These are phyloP conservation scores for Phylloporus sp. DNA, from an alignment of 1,284 basidiomycete species.

Conservation along the genomic window DNA sequence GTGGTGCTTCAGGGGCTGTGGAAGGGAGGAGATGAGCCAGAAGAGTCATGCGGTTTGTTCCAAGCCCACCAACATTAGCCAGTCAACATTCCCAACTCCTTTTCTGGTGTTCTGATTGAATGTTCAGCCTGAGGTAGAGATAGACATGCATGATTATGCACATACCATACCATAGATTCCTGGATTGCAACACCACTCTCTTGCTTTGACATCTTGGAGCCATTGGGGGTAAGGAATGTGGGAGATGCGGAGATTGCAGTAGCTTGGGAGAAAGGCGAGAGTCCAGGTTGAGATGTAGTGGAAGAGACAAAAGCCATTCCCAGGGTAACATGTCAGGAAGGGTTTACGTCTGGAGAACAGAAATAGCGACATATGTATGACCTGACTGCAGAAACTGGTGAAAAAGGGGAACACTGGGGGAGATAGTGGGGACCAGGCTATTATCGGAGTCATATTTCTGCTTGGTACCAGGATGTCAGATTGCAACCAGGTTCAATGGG, in stretches of 20 bases:
- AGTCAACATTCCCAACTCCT: conserved; percentile 94
- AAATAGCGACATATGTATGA: conserved; percentile 96
- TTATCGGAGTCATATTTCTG: too few species aligned
- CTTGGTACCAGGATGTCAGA: too few species aligned
- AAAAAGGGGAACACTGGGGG: too few species aligned
- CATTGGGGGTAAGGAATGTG: conserved; percentile 91
- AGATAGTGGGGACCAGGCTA: too few species aligned
- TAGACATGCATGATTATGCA: not conserved
- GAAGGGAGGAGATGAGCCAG: too few species aligned
- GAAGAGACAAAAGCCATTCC: conserved; percentile 98
- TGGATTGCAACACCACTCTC: conserved; percentile 88
- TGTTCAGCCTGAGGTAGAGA: not conserved
- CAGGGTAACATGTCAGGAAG: conserved; percentile 34
- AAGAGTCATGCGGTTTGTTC: conserved; percentile 48
- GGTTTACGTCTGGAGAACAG: conserved; percentile 63
- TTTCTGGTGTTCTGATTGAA: conserved; percentile 42
- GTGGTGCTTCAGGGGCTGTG: too few species aligned
- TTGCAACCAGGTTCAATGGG: too few species aligned
- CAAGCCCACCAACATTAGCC: conserved; percentile 94
- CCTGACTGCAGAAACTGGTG: conserved; percentile 68
- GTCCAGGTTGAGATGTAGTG: conserved; percentile 92
- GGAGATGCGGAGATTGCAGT: conserved; percentile 90
- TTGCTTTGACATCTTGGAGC: conserved; percentile 94
- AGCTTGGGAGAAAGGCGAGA: conserved; percentile 71
- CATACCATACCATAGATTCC: conserved; percentile 83